Base-by-base conservation (phyloP, 139 green algal genomes). In the Limnomonas spitsbergensis region DNA sequence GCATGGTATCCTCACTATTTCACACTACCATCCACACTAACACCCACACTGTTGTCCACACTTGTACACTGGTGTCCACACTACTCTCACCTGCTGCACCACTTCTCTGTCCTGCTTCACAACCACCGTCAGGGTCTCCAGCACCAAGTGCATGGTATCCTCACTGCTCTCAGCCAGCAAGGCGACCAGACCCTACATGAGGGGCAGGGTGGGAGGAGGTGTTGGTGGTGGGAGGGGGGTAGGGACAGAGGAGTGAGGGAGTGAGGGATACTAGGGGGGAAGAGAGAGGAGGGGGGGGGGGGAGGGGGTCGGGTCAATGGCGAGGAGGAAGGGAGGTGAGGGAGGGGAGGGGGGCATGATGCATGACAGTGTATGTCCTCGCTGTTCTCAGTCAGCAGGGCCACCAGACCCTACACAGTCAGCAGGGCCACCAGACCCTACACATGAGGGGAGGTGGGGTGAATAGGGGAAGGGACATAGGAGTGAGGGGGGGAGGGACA, bases 81-180 rank as follows among this genome's bases (percentile, higher is more conserved):
- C 20, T 2, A 75, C 14, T 37, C 40, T 1, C 53, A 84, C 78
- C 82, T 80, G 74, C 40, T 71, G 40, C 27, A 85, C 79, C 42
- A 77, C 52, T 71, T 24, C 36, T 53, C 74, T 70, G 1, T 77
- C 80, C 24, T 81, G 56, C 38, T 76, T 78, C 20, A 92, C 66
- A 38, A 91, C 80, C 26, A 72, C 77, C 0, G 77, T 69, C 27
- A 95, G 73, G 31, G 84, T 88, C 79, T 95, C 93, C 77, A 97
- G 80, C 66, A 92, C 90, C 52, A 97, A 67, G 69, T 97, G 90
- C 69, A 94, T 80, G 0, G 78, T 77, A 31, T 94, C 91, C 70
- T 94, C 90, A 0, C 29, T 73, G 36, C 54, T 76, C 9, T 52
- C 34, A 1, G 53, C 20, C 74, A 93, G 82, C 66, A 93, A 68